Conservation (phyloP, 106 monocot species). For the Dendrobium catenatum region DNA sequence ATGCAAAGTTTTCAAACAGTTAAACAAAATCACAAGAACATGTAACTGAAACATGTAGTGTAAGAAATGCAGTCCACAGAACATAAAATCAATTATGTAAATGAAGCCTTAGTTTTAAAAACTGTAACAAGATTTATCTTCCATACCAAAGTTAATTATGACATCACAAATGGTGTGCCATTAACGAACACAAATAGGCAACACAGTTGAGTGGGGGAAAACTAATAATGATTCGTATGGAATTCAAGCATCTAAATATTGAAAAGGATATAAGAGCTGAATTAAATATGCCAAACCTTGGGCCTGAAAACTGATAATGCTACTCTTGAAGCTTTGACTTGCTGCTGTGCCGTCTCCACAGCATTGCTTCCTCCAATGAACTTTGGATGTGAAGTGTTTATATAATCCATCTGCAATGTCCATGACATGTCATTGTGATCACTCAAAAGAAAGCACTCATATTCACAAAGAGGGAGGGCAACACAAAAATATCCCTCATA, state of each 20-base stretch:
- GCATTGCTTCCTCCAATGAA: constrained; percentile 94
- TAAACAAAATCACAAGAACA: too few relatives aligned
- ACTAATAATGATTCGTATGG: too few relatives aligned
- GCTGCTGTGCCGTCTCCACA: constrained; percentile 79
- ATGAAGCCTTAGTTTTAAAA: background rate
- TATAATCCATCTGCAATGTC: constrained; percentile 82
- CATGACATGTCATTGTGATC: background rate
- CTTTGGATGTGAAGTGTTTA: constrained; percentile 93
- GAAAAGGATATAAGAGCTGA: background rate
- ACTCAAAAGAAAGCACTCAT: background rate
- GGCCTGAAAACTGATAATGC: constrained; percentile 25
- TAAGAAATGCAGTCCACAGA: background rate
- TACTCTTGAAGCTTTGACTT: constrained; percentile 59
- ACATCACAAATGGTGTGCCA: background rate
- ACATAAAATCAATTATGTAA: background rate
- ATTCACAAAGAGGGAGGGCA: background rate
- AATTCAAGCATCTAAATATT: background rate
- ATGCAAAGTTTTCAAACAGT: too few relatives aligned
- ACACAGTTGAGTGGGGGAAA: background rate
- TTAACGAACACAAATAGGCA: background rate
- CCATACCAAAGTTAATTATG: background rate
- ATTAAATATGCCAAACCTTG: constrained; percentile 24
- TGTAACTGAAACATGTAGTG: too few relatives aligned
- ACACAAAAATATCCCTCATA: too few relatives aligned
- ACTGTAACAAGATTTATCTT: background rate